phyloP scores from a whole-genome alignment of 345 rosid species.

The Zanthoxylum bungeanum region DNA sequence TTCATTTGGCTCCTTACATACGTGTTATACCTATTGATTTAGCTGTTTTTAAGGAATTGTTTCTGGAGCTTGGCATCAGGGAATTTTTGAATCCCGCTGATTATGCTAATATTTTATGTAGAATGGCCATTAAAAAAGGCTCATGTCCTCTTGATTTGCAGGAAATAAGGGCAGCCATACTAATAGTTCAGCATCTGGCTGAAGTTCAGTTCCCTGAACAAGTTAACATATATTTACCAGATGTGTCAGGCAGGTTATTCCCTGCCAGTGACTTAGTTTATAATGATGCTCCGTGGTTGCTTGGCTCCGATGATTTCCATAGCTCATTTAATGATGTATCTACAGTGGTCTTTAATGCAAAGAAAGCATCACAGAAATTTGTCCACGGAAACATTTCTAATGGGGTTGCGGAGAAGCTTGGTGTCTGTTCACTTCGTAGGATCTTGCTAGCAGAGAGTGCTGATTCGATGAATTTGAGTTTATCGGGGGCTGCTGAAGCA shows the following conservation, averaged over 20 bases:
- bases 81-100: slow-evolving; percentile 80
- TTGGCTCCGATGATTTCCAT: slow-evolving; percentile 60
- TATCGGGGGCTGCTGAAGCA: slow-evolving; percentile 96
- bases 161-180: slow-evolving; percentile 79
- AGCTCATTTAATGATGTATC: slow-evolving; percentile 53
- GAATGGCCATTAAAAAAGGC: slow-evolving; percentile 81
- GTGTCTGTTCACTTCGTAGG: slow-evolving; percentile 92
- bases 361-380: slow-evolving; percentile 67
- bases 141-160: slow-evolving; percentile 60
- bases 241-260: slow-evolving; percentile 69
- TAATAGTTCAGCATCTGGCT: slow-evolving; percentile 87
- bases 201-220: slow-evolving; percentile 68
- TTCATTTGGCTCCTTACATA: slow-evolving; percentile 89
- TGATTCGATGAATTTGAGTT: slow-evolving; percentile 91
- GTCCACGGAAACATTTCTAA: slow-evolving; percentile 91
- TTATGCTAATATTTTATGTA: slow-evolving; percentile 71
- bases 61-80: slow-evolving; percentile 81
- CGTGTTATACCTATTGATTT: slow-evolving; percentile 89
- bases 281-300: slow-evolving; percentile 97
- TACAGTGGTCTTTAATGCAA: slow-evolving; percentile 51
- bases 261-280: slow-evolving; percentile 81
- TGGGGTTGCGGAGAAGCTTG: slow-evolving; percentile 94
- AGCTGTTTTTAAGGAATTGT: slow-evolving; percentile 79
- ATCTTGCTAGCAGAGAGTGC: slow-evolving; percentile 95
- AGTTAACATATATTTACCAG: slow-evolving; percentile 74